Base-by-base conservation (phyloP, 2,329 filamentous ascomycete species). In the Byssochlamys sp. region DNA sequence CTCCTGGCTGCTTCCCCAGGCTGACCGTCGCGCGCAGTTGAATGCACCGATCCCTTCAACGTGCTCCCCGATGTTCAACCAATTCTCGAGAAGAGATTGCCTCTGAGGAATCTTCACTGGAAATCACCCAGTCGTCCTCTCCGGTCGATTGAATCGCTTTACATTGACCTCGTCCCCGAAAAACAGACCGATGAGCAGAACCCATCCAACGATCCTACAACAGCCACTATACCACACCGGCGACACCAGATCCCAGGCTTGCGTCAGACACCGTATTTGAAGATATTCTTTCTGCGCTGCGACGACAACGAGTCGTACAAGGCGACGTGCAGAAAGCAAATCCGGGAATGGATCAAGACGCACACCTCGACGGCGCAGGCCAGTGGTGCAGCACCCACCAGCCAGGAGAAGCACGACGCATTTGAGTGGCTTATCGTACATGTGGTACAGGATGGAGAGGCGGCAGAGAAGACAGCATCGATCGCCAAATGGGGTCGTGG, bases 231-330 rank as follows among this genome's bases (percentile, higher is more conserved):
- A 52, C 62, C 72, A n/a, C 75, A 76, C 33, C 84, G 92, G 53
- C 83, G 94, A 54, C 94, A 99, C 70, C 94, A 99, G 70, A 97
- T 99, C 56, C 94, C 94, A 1, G 95, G 94, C 2, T 77, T 99
- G 57, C 87, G 92, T 45, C 89, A 90, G 61, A 97, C 92, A 0
- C 91, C 95, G 0, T 99, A 99, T 71, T 80, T 99, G 59, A 97
- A 96, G 71, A 77, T 99, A 5, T 87, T 91, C 58, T 77, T 99
- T 1, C 81, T 99, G 55, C 84, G 91, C 67, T 97, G 94, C 75
- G 94, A 97, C 75, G 94, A 99, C 70, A 95, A 91, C 67, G 95
- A 99, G 53, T 85, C 85, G 7, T 99, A 99, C 80, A 97, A 96
- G 73, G 78, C 83, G 1, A 84, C 84, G 11, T 86, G 89, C 5